Evolutionary conservation across 495 filamentous ascomycete genomes (phyloP).

Genomic region (Parathielavia hyrcaniae): DNA sequence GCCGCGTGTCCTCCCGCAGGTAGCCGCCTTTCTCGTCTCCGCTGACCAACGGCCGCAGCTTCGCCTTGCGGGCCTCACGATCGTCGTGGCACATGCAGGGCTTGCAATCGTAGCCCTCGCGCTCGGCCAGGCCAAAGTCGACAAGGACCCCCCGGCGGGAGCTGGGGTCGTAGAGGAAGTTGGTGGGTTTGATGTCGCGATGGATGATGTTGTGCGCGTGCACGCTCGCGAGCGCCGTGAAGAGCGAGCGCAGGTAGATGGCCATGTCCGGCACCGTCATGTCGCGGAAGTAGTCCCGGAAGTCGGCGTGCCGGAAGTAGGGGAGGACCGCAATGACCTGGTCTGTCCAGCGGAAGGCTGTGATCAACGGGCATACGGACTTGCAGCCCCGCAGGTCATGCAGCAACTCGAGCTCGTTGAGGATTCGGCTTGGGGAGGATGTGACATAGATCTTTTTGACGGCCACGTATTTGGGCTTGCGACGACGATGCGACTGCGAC

Average conservation of each 20-base stretch:
- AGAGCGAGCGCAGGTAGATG: slow-evolving; percentile 82
- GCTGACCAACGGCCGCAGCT: slow-evolving; percentile 38
- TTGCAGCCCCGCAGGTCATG: slow-evolving; percentile 76
- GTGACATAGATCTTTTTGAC: slow-evolving; percentile 99
- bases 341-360: slow-evolving; percentile 86
- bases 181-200: slow-evolving; percentile 98
- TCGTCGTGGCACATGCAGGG: slow-evolving; percentile 63
- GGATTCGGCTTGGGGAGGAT: slow-evolving; percentile 82
- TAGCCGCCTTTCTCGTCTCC: slow-evolving; percentile 57
- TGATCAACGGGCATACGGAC: slow-evolving; percentile 90
- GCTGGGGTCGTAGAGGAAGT: slow-evolving; percentile 89
- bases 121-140: slow-evolving; percentile 92
- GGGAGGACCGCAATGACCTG: slow-evolving; percentile 93
- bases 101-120: slow-evolving; percentile 65
- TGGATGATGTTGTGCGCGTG: slow-evolving; percentile 82
- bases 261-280: slow-evolving; percentile 80
- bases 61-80: slow-evolving; percentile 33
- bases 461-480: slow-evolving; percentile 71
- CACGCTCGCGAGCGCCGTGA: slow-evolving; percentile 75
- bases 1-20: slow-evolving; percentile 79
- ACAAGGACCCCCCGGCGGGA: slow-evolving; percentile 82
- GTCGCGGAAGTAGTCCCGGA: slow-evolving; percentile 86
- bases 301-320: slow-evolving; percentile 93
- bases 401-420: slow-evolving; percentile 96
- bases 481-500: slow-evolving; percentile 27